These are phyloP conservation scores for Tetracladium marchalianum DNA, from an alignment of 495 filamentous ascomycete genomes.

Conservation along the genomic window DNA sequence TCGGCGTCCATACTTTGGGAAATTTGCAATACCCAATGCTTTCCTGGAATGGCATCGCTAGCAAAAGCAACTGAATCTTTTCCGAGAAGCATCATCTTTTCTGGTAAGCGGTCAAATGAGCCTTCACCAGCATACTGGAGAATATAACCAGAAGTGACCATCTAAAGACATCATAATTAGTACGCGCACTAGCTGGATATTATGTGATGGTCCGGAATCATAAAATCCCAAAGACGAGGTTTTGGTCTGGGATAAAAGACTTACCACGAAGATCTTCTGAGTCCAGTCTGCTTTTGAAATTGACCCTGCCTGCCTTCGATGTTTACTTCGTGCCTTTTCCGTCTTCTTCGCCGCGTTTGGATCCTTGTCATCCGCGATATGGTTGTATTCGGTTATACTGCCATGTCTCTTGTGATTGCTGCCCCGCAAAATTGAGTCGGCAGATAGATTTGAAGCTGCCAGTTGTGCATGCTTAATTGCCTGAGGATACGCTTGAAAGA, in stretches of 20 bases:
- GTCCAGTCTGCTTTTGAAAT: slow-evolving; percentile 64
- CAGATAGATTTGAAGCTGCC: slow-evolving; percentile 38
- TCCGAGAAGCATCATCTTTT: slow-evolving; percentile 76
- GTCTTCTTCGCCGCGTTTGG: slow-evolving; percentile 20
- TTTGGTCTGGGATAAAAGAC: slow-evolving; percentile 22
- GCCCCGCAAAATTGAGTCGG: slow-evolving; percentile 53
- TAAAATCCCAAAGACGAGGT: too few species aligned
- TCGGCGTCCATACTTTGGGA: slow-evolving; percentile 64
- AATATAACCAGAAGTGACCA: slow-evolving; percentile 68
- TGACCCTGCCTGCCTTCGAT: slow-evolving; percentile 48
- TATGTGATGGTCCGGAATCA: too few species aligned
- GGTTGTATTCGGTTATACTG: slow-evolving; percentile 31
- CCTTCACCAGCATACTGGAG: slow-evolving; percentile 83
- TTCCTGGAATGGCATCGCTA: slow-evolving; percentile 84
- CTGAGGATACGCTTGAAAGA: slow-evolving; percentile 89
- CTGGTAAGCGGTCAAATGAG: slow-evolving; percentile 68
- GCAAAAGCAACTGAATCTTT: slow-evolving; percentile 87
- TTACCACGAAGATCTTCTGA: slow-evolving; percentile 64
- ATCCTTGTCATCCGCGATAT: slow-evolving; percentile 29
- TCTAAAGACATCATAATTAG: not conserved
- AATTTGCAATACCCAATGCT: slow-evolving; percentile 86
- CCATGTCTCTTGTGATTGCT: slow-evolving; percentile 37
- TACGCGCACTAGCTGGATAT: too few species aligned
- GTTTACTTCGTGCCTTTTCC: slow-evolving; percentile 19
- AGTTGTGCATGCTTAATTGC: slow-evolving; percentile 48